These are phyloP conservation scores for Colletotrichum spaethianum DNA, from an alignment of 2,329 filamentous ascomycete species.

Conservation along the genomic window DNA sequence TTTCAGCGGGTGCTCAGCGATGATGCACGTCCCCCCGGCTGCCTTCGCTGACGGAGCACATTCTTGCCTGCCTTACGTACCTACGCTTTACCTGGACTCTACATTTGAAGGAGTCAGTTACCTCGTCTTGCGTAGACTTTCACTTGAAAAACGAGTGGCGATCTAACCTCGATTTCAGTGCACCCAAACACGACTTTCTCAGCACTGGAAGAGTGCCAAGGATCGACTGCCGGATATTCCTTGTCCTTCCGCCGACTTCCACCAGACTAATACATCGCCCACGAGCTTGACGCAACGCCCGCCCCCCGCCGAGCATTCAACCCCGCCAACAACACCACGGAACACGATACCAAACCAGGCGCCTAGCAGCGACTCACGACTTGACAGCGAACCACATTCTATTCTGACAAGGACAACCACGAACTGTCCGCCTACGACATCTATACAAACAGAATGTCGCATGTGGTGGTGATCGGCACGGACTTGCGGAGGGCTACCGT, in stretches of 20 bases:
- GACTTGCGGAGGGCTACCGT: constrained; percentile 83
- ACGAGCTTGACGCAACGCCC: constrained; percentile 27
- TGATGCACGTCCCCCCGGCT: constrained; percentile 38
- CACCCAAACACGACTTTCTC: background rate
- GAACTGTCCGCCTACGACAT: background rate
- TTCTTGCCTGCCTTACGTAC: constrained; percentile 43
- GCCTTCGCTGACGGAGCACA: constrained; percentile 37
- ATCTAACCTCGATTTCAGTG: background rate
- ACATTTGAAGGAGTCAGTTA: background rate
- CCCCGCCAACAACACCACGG: constrained; percentile 27
- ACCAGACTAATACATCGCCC: constrained; percentile 24
- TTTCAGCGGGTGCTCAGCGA: constrained; percentile 26
- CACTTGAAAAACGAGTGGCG: background rate
- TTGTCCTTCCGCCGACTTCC: constrained; percentile 27
- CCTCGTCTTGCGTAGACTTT: background rate
- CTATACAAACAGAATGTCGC: constrained; percentile 71
- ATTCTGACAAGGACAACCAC: background rate
- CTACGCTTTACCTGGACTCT: background rate
- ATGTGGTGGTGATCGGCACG: constrained; percentile 89
- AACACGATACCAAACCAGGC: constrained; percentile 1
- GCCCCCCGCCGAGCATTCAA: constrained; percentile 33
- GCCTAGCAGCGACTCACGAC: background rate
- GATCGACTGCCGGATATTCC: background rate
- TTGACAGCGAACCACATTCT: background rate
- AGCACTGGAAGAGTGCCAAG: background rate